Conservation (phyloP, 1,139 yeast species). For the Lodderomyces margitis region DNA sequence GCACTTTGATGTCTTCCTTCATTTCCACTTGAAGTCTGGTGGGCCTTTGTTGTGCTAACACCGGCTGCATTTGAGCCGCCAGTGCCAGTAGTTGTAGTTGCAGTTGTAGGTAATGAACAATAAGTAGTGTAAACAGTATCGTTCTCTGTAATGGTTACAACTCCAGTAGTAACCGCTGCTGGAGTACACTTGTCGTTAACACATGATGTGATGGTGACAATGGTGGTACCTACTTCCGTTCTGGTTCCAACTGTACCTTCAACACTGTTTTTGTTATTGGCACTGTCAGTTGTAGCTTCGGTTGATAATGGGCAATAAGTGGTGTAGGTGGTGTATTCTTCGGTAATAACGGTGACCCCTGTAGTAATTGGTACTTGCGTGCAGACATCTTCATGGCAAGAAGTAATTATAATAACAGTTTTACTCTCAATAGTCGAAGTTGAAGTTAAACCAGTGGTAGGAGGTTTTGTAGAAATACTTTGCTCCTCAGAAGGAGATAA, state of each 20-base stretch:
- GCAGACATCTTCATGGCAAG: conserved; percentile 40
- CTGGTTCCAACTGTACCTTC: conserved; percentile 24
- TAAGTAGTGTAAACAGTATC: conserved; percentile 12
- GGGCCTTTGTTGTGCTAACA: background rate
- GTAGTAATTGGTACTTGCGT: conserved; percentile 26
- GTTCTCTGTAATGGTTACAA: conserved; percentile 31
- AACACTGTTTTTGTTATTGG: background rate
- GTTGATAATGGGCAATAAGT: conserved; percentile 31
- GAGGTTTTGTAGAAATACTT: too few species aligned
- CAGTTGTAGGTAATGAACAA: conserved; percentile 14
- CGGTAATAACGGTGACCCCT: conserved; percentile 32
- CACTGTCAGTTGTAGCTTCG: conserved; percentile 1
- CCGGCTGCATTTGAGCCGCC: background rate
- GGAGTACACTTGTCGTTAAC: conserved; percentile 28
- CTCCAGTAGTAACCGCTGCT: conserved; percentile 34
- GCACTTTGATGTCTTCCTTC: too few species aligned
- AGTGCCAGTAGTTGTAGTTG: background rate
- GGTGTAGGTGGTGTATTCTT: conserved; percentile 27
- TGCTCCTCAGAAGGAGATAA: too few species aligned
- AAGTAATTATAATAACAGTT: conserved; percentile 47
- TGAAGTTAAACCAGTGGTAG: too few species aligned
- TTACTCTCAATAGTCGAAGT: conserved; percentile 21
- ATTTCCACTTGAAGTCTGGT: too few species aligned
- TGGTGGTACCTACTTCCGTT: conserved; percentile 26
- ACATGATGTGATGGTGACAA: conserved; percentile 53